These are phyloP conservation scores for Spinellus fusiger DNA, from an alignment of 192 early-diverging fungal species.

Conservation along the genomic window DNA sequence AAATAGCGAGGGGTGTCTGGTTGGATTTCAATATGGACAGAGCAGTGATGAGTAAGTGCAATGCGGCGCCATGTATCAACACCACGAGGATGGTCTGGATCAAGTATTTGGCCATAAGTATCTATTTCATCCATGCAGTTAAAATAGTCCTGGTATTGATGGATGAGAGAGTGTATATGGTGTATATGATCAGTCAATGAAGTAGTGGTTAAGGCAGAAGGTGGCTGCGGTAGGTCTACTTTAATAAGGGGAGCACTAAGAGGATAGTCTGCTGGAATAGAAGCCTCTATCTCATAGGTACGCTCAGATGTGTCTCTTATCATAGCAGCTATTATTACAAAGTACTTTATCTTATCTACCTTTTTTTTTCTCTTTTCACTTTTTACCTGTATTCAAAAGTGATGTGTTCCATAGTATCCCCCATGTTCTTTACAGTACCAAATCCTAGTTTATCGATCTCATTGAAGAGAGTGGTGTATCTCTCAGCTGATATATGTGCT, in stretches of 20 bases:
- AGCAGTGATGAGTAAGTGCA: conserved; percentile 12
- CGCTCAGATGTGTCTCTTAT: neutral
- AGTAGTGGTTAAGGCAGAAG: neutral
- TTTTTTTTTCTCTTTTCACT: neutral
- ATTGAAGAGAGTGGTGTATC: neutral
- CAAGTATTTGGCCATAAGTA: neutral
- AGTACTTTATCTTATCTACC: neutral
- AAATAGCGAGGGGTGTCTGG: neutral
- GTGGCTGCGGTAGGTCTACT: neutral
- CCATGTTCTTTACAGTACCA: neutral
- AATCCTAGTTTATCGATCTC: conserved; percentile 3
- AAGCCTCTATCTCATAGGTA: neutral
- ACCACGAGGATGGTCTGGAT: conserved; percentile 9
- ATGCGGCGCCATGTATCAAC: conserved; percentile 7
- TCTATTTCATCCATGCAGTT: conserved; percentile 19
- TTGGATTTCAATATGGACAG: conserved; percentile 12
- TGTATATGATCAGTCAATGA: neutral
- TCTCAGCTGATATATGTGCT: neutral
- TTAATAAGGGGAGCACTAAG: neutral
- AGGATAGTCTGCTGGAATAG: neutral
- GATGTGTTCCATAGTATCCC: conserved; percentile 8
- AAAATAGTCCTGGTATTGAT: conserved; percentile 2
- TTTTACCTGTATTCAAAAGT: neutral
- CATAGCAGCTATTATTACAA: too few relatives aligned
- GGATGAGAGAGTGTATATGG: neutral